Base-by-base conservation (phyloP, 352 stramenopile species). In the Phytopythium sindhum region DNA sequence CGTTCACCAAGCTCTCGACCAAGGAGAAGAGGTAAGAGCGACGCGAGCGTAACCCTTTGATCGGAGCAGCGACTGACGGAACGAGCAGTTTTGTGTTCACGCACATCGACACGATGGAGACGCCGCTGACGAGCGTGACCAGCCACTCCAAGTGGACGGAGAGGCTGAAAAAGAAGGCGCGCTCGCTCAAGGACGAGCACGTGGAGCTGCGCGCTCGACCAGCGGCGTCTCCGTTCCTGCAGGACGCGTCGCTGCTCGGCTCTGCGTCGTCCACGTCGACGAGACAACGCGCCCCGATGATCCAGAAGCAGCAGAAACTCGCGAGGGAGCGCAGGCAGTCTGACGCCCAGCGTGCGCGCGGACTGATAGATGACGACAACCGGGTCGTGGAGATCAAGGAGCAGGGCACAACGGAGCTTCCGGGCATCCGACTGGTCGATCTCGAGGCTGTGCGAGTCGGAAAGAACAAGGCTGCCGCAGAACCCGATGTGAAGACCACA, bases 81-180 rank as follows among this genome's bases (percentile, higher is more conserved):
- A 28, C 21, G 37, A 24, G 63, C 35, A 67, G 75, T 28, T 91
- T 93, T 60, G 77, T 95, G 24, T 93, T 95, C 54, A 93, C 80
- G 59, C 86, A 86, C 62, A 93, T 95, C 26, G 84, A 95, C 61
- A 95, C 86, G 14, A 78, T 95, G 75, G 74, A 93, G 51, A 64
- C 84, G 39, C 63, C 84, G 56, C 65, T 79, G 24, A 33, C 81
- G 21, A 54, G 57, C 21, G 64, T 69, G n/a, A 59, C 65, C 0
- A 68, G 65, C 44, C 68, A 77, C 23, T 63, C 64, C 33, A 93
- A 88, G 52, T 91, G 78, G 84, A 82, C 76, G 21, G 73, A 91
- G 56, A 61, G 75, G 39, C 65, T 91, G 28, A 93, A 91, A 60
- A 78, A 74, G 55, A 91, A 90, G 61, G 77, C 77, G 7, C 79